Base-by-base conservation (phyloP, 2,329 filamentous ascomycete genomes). In the Nemania serpens region DNA sequence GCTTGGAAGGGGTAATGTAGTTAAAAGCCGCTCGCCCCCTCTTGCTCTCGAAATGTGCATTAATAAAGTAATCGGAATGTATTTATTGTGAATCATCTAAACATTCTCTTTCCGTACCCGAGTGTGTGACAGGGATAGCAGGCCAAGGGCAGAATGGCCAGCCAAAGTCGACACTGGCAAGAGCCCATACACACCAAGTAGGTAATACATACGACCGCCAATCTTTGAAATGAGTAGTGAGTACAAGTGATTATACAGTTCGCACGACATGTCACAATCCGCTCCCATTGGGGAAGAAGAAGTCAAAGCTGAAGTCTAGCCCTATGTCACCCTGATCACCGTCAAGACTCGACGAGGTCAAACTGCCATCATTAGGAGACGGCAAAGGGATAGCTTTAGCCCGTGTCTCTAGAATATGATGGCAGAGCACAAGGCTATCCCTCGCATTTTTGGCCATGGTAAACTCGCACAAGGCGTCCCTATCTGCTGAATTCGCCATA, bases 401-500 rank as follows among this genome's bases (percentile, higher is more conserved):
- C 55, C 64, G 65, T 20, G 58, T 46, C 45, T 68, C 59, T 9
- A 79, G 46, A 13, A 77, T 45, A 4, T 63, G 63, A 51, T 70
- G 65, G 17, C 75, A 77, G 3, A 73, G 53, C 18, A 69, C 60
- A 12, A 79, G 64, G 43, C 73, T 76, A 9, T 75, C 71, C 50
- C 66, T 71, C n/a, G 72, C 76, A n/a, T 64, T 68, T 34, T 69
- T 61, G 2, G 71, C 71, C 48, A 78, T 69, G 5, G 55, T 59
- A 10, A 67, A 34, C 37, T 77, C 73, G 25, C 59, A 62, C 7
- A 68, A 18, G 12, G 18, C 36, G 5, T 67, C 71, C 5, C 49
- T 60, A 37, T 76, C 74, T 2, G 71, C 66, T 2, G 76, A 75
- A 51, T 78, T 75, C 1, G 76, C 70, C 55, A 81, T 76, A 0